A percentile compares a stretch with the other conserved stretches of the same genome.
phyloP scores from a whole-genome alignment of 108 stramenopile species.

The Skeletonema marinoi region DNA sequence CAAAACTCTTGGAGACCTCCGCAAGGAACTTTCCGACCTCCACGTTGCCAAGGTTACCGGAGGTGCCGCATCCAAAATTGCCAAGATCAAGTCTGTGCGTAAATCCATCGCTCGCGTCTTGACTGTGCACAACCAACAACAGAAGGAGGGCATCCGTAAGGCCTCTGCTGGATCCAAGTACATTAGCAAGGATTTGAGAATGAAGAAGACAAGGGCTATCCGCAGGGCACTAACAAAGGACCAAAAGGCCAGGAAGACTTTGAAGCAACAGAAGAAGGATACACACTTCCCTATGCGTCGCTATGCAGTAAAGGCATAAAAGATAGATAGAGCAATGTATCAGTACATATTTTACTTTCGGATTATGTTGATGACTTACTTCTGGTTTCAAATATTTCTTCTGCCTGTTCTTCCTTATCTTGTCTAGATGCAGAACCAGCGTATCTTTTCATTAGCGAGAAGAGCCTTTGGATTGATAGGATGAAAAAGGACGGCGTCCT shows the following conservation, averaged over 20 bases:
- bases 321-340: not conserved
- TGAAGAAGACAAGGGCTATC: constrained; percentile 98
- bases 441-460: too few species aligned
- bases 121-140: constrained; percentile 98
- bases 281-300: constrained; percentile 74
- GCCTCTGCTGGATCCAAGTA: constrained; percentile 88
- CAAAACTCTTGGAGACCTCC: constrained; percentile 91
- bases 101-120: constrained; percentile 97
- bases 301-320: constrained; percentile 87
- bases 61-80: constrained; percentile 97
- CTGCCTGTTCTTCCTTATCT: too few species aligned
- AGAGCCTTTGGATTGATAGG: too few species aligned
- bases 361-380: not conserved
- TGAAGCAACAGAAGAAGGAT: constrained; percentile 84
- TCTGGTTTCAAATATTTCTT: too few species aligned
- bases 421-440: too few species aligned
- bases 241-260: constrained; percentile 80
- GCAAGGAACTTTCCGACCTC: constrained; percentile 92
- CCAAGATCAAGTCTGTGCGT: constrained; percentile 98
- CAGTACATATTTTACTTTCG: not conserved
- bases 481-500: too few species aligned
- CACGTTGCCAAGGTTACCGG: constrained; percentile 98
- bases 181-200: constrained; percentile 92
- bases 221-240: constrained; percentile 92
- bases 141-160: constrained; percentile 95